These are phyloP conservation scores for Allium cepa DNA, from an alignment of 106 monocot genomes.

Conservation along the genomic window DNA sequence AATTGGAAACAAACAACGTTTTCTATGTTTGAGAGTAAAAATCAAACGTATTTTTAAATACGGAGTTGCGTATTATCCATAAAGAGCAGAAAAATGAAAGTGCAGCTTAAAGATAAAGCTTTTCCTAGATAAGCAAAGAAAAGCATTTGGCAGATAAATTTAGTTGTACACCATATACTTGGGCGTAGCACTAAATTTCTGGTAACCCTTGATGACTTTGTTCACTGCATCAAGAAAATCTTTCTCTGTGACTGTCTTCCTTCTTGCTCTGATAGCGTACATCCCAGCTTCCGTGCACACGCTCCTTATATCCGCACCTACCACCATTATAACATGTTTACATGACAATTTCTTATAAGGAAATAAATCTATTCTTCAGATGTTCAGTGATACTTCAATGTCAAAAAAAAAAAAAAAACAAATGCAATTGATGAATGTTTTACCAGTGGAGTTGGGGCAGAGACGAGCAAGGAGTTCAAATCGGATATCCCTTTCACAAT, in stretches of 20 bases:
- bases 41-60: neutral
- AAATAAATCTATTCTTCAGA: neutral
- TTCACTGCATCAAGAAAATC: constrained; percentile 97
- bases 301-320: constrained; percentile 91
- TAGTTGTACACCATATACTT: constrained; percentile 98
- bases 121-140: neutral
- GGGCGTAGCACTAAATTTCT: constrained; percentile 96
- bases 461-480: constrained; percentile 97
- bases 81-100: neutral
- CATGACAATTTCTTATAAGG: neutral
- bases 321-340: no score
- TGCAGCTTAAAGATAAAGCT: neutral
- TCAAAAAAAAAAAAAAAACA: neutral
- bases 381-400: neutral
- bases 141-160: neutral
- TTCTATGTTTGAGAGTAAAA: neutral
- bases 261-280: constrained; percentile 85
- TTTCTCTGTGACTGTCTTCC: constrained; percentile 96
- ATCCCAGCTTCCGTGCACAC: constrained; percentile 99
- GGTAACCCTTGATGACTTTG: constrained; percentile 97
- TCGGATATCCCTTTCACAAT: constrained; percentile 90
- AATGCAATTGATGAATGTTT: neutral
- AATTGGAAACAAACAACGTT: no score
- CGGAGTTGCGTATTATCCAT: neutral
- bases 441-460: constrained; percentile 92